Evolutionary conservation across 306 rosid genomes (phyloP).

Genomic region (Dalbergia cochinchinensis): DNA sequence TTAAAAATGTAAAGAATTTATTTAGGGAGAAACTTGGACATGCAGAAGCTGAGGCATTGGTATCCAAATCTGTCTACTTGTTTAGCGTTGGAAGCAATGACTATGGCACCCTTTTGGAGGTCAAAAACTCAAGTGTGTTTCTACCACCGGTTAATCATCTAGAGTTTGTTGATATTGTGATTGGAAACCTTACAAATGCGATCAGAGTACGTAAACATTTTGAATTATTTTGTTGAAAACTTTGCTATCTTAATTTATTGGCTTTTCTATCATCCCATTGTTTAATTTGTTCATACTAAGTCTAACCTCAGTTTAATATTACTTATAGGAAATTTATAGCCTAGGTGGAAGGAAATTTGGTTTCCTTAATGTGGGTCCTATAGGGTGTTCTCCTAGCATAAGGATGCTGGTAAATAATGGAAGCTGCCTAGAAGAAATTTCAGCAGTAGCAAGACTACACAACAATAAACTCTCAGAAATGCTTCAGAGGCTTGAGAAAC

Average conservation of each 20-base stretch:
- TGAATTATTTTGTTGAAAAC: not conserved
- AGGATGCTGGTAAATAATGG: conserved; percentile 32
- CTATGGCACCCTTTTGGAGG: conserved; percentile 10
- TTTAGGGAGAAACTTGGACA: conserved; percentile 50
- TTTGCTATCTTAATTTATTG: not conserved
- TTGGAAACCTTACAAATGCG: conserved; percentile 54
- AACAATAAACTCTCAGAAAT: conserved; percentile 39
- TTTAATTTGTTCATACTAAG: not conserved
- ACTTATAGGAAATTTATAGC: conserved; percentile 54
- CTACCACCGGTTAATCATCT: conserved; percentile 11
- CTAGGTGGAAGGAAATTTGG: conserved; percentile 69
- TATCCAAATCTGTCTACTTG: conserved; percentile 62
- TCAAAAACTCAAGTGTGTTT: not conserved
- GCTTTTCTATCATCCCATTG: not conserved
- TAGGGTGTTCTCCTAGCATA: conserved; percentile 48
- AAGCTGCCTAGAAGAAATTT: conserved; percentile 46
- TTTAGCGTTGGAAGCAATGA: conserved; percentile 56
- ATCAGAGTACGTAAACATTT: conserved; percentile 35
- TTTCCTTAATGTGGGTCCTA: conserved; percentile 29
- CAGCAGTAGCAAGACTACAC: conserved; percentile 49
- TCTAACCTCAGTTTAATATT: not conserved
- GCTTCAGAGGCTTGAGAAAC: conserved; percentile 39
- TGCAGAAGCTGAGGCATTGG: conserved; percentile 38
- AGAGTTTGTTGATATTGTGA: conserved; percentile 50
- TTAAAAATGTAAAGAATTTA: conserved; percentile 48